phyloP scores from a whole-genome alignment of 1,284 basidiomycete species.

The Rhodotorula mucilaginosa region DNA sequence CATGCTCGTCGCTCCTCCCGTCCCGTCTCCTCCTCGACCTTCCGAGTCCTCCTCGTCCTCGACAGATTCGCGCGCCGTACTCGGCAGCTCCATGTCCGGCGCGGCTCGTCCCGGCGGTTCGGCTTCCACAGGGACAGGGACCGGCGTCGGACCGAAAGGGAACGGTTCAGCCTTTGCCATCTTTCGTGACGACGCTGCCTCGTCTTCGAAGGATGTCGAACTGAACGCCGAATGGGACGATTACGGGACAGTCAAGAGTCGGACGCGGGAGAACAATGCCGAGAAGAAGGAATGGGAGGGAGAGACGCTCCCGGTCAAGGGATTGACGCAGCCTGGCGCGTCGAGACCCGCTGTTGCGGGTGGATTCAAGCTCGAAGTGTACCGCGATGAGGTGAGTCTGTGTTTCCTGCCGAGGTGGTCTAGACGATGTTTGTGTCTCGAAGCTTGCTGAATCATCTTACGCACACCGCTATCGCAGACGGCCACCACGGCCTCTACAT shows the following conservation, averaged over 20 bases:
- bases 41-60: slow-evolving; percentile 12
- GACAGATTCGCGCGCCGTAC: slow-evolving; percentile 34
- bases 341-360: slow-evolving; percentile 23
- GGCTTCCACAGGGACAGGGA: not conserved
- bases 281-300: slow-evolving; percentile 55
- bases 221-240: slow-evolving; percentile 52
- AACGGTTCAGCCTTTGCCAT: slow-evolving; percentile 53
- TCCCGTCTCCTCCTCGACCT: slow-evolving; percentile 42
- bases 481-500: slow-evolving; percentile 31
- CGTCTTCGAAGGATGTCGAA: slow-evolving; percentile 6
- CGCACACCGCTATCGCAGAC: slow-evolving; percentile 14
- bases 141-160: slow-evolving; percentile 20
- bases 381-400: slow-evolving; percentile 52
- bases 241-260: slow-evolving; percentile 53
- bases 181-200: slow-evolving; percentile 48
- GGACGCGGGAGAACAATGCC: slow-evolving; percentile 55
- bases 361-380: slow-evolving; percentile 55
- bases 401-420: not conserved
- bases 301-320: slow-evolving; percentile 49
- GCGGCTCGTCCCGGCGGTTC: not conserved
- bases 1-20: slow-evolving; percentile 52
- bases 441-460: not conserved
- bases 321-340: slow-evolving; percentile 39
- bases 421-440: no score
- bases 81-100: slow-evolving; percentile 24